Percentiles rank a stretch among this genome's conserved stretches.
Evolutionary conservation across 345 rosid genomes (phyloP).

Genomic region (Arabidopsis suecica): DNA sequence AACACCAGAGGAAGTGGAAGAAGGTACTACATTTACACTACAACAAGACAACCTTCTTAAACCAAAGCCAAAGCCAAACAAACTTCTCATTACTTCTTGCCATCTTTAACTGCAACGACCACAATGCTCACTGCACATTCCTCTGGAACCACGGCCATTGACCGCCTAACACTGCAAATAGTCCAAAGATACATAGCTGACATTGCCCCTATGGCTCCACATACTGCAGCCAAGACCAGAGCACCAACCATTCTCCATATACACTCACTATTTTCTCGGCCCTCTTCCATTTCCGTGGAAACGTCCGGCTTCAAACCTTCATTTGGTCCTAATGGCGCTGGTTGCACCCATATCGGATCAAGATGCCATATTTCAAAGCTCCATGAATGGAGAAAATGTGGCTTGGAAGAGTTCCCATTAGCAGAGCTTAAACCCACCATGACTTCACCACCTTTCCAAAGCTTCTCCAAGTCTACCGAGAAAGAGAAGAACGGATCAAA

Average conservation of each 20-base stretch:
- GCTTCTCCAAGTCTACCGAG: conserved; percentile 55
- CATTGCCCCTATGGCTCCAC: conserved; percentile 71
- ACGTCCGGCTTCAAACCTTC: conserved; percentile 10
- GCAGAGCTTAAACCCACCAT: conserved; percentile 70
- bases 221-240: conserved; percentile 60
- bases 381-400: conserved; percentile 69
- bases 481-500: conserved; percentile 63
- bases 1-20: conserved; percentile 3
- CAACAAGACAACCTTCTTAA: conserved; percentile 31
- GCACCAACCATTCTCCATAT: conserved; percentile 58
- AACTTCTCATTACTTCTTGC: conserved; percentile 49
- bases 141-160: conserved; percentile 68
- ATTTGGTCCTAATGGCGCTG: conserved; percentile 66
- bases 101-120: conserved; percentile 47
- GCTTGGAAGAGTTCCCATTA: conserved; percentile 60
- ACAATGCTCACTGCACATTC: conserved; percentile 46
- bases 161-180: conserved; percentile 62
- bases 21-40: conserved; percentile 61
- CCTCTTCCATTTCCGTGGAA: conserved; percentile 15
- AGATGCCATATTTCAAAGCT: conserved; percentile 54
- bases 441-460: conserved; percentile 58
- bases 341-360: conserved; percentile 76
- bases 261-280: conserved; percentile 46
- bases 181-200: conserved; percentile 64
- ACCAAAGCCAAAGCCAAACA: neutral